Percentiles rank a stretch among this genome's conserved stretches.
Conservation (phyloP, 495 filamentous ascomycete species). For the Daldinia caldariorum region DNA sequence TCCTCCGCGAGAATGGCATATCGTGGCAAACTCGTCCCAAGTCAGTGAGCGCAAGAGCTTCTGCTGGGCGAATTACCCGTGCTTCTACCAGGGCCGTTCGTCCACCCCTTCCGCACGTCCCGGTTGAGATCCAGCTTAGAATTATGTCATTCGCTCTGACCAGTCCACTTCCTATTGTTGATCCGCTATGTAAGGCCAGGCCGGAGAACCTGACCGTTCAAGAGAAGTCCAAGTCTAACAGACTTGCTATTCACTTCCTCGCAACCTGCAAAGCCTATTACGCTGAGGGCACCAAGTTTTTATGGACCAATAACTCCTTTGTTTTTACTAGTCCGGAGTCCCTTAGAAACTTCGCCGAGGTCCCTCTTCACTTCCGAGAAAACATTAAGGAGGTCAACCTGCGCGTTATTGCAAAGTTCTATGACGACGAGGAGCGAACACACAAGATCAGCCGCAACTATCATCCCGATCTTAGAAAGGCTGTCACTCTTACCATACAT, state of each 20-base stretch:
- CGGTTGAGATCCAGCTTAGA: slow-evolving; percentile 56
- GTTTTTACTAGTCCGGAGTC: slow-evolving; percentile 57
- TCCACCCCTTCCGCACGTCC: slow-evolving; percentile 50
- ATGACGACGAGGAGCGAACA: slow-evolving; percentile 54
- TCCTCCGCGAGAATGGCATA: slow-evolving; percentile 53
- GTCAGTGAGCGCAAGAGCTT: slow-evolving; percentile 13
- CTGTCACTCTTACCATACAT: slow-evolving; percentile 45
- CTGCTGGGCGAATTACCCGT: slow-evolving; percentile 29
- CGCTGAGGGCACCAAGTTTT: slow-evolving; percentile 51
- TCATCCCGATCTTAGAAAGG: slow-evolving; percentile 46
- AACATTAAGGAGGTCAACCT: slow-evolving; percentile 53
- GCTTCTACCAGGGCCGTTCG: slow-evolving; percentile 24
- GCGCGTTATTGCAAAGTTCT: slow-evolving; percentile 59
- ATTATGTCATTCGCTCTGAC: slow-evolving; percentile 57
- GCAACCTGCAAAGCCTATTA: slow-evolving; percentile 56
- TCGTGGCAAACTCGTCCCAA: slow-evolving; percentile 47
- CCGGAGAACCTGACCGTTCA: slow-evolving; percentile 44
- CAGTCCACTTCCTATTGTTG: slow-evolving; percentile 56
- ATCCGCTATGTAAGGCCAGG: slow-evolving; percentile 54
- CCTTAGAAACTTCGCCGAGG: slow-evolving; percentile 52
- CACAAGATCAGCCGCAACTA: slow-evolving; percentile 44
- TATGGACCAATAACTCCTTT: slow-evolving; percentile 59
- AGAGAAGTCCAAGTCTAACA: slow-evolving; percentile 50
- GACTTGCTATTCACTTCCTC: slow-evolving; percentile 56
- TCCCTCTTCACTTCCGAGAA: slow-evolving; percentile 47